Conservation (phyloP, 2,329 filamentous ascomycete genomes). For the Blastomyces silverae region DNA sequence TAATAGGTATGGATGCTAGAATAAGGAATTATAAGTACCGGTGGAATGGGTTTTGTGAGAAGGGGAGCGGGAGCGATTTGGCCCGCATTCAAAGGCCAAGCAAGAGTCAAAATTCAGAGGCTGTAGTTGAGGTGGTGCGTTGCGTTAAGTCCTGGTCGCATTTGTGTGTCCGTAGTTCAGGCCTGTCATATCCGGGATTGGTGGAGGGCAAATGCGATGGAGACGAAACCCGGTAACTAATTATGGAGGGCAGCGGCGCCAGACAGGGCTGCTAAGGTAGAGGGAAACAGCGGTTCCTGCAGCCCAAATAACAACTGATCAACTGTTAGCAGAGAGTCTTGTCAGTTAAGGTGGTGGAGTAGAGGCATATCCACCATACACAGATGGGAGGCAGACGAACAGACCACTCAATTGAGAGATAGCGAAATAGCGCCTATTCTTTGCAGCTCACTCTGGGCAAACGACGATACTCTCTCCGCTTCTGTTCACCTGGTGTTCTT, state of each 20-base stretch:
- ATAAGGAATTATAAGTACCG: constrained; percentile 7
- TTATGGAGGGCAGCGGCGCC: not conserved
- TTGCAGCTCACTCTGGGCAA: too few species aligned
- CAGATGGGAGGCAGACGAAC: not conserved
- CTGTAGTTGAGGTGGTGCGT: not conserved
- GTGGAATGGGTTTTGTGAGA: not conserved
- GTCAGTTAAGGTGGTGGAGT: not conserved
- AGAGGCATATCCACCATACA: not conserved
- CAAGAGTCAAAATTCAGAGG: not conserved
- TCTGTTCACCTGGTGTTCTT: not conserved
- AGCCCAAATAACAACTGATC: not conserved
- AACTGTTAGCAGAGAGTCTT: not conserved
- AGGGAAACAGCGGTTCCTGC: constrained; percentile 6
- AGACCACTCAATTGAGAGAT: not conserved
- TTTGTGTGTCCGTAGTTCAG: too few species aligned
- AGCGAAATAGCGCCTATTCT: not conserved
- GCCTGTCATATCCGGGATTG: not conserved
- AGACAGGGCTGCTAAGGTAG: not conserved
- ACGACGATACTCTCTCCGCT: not conserved
- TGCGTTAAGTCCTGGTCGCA: too few species aligned
- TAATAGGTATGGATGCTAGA: not conserved
- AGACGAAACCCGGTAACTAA: not conserved
- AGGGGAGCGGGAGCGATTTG: not conserved
- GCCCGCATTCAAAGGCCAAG: not conserved
- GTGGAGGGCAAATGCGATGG: not conserved